Base-by-base conservation (phyloP, 225 moss, liverwort and hornwort genomes). In the Pseudoscleropodium purum region DNA sequence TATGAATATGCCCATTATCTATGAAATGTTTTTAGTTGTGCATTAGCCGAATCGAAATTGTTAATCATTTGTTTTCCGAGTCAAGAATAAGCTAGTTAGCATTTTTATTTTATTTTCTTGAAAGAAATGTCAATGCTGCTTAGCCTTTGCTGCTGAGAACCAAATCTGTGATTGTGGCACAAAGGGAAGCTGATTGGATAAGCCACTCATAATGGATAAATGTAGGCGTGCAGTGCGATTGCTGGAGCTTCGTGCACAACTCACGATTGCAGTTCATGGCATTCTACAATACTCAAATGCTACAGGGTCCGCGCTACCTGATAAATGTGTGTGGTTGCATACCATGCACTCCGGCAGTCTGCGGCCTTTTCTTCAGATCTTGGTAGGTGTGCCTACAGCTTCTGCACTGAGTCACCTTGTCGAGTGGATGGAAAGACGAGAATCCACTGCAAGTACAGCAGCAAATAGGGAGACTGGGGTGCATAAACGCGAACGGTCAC, bases 141-240 rank as follows among this genome's bases (percentile, higher is more conserved):
- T 61, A 77, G 78, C 79, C 72, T 89, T 79, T 33, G 62, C 79
- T 90, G 80, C 62, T 89, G 72, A 85, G 73, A 61, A 86, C 63
- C 63, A 75, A 68, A 56, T 86, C 76, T 65, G 79, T 90, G 83
- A 77, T 89, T 81, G 75, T 87, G 93, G 90, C 84, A 65, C 87
- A 87, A 91, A 89, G 91, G 74, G 62, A 76, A 90, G 85, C 92
- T 94, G 92, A 94, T 93, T 90, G 91, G 94, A 93, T 84, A 85
- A 91, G 92, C 88, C 91, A 94, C 92, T 94, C 91, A 91, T 94
- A 91, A 86, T 94, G 91, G 88, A 90, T 92, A 81, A 61, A 94
- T 94, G 93, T 94, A 97, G 96, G 92, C 93, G 93, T 92, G 91
- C 93, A 89, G 92, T 92, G 90, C 96, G 94, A 87, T 93, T 97